Conservation (phyloP, 331 rosid genomes). For the Pyrus hybrid region DNA sequence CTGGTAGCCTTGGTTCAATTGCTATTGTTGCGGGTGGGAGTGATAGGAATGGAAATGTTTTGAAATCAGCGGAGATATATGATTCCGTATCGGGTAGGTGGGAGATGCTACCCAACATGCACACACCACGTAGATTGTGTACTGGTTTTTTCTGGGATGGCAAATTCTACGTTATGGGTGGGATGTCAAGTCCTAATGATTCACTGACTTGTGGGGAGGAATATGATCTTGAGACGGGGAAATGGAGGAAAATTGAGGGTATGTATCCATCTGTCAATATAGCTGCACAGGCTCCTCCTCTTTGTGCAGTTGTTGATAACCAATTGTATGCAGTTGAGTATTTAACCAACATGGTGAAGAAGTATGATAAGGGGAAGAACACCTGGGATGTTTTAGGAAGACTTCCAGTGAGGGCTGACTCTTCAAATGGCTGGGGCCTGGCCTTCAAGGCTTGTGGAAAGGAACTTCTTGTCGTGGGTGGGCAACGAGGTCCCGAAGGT, state of each 20-base stretch:
- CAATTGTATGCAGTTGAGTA: constrained; percentile 78
- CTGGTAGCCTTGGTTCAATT: constrained; percentile 80
- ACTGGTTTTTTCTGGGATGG: constrained; percentile 86
- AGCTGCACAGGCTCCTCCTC: constrained; percentile 95
- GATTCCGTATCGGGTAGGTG: constrained; percentile 64
- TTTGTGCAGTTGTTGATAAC: constrained; percentile 87
- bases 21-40: constrained; percentile 90
- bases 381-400: constrained; percentile 81
- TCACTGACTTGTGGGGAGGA: constrained; percentile 92
- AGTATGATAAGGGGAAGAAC: constrained; percentile 68
- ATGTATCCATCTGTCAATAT: constrained; percentile 76
- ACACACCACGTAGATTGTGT: constrained; percentile 75
- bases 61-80: constrained; percentile 72
- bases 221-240: constrained; percentile 58
- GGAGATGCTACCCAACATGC: constrained; percentile 77
- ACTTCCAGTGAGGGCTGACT: constrained; percentile 89
- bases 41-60: constrained; percentile 65
- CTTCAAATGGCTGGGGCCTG: constrained; percentile 92
- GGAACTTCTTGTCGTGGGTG: constrained; percentile 83
- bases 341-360: constrained; percentile 83
- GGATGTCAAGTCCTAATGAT: constrained; percentile 71
- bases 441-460: constrained; percentile 98
- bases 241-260: constrained; percentile 73
- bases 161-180: constrained; percentile 91
- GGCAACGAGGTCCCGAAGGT: constrained; percentile 94